Conservation (phyloP, 805 yeast species). For the Groenewaldozyma salmanticensis region DNA sequence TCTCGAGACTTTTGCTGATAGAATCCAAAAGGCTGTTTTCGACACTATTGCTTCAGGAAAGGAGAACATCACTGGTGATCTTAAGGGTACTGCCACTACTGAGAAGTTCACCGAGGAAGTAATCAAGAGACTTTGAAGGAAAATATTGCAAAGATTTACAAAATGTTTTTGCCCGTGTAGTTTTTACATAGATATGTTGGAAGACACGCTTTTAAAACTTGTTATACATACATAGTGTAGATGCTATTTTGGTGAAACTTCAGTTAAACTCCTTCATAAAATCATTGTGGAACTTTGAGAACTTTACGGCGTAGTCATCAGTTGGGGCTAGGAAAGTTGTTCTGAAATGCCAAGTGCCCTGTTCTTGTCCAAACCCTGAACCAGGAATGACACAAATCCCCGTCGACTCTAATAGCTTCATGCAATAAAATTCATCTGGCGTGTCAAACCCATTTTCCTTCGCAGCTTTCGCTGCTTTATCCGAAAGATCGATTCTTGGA, state of each 20-base stretch:
- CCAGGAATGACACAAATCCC: conserved; percentile 99
- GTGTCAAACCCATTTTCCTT: conserved; percentile 38
- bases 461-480: conserved; percentile 55
- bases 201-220: neutral
- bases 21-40: conserved; percentile 78
- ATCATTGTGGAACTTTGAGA: conserved; percentile 68
- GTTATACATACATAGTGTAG: neutral
- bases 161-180: too few species aligned
- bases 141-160: too few species aligned
- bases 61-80: conserved; percentile 92
- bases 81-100: conserved; percentile 88
- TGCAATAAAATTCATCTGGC: conserved; percentile 86
- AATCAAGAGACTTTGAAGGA: conserved; percentile 54
- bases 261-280: conserved; percentile 49
- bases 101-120: conserved; percentile 86
- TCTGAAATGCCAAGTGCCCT: conserved; percentile 85
- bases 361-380: conserved; percentile 88
- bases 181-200: neutral
- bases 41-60: conserved; percentile 89
- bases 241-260: neutral
- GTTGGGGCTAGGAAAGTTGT: conserved; percentile 98
- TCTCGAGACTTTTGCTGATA: conserved; percentile 68
- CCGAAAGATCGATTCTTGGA: conserved; percentile 65
- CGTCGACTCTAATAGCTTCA: conserved; percentile 69
- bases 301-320: conserved; percentile 68